phyloP scores from a whole-genome alignment of 2,329 filamentous ascomycete species.

The Penicillium sp. region DNA sequence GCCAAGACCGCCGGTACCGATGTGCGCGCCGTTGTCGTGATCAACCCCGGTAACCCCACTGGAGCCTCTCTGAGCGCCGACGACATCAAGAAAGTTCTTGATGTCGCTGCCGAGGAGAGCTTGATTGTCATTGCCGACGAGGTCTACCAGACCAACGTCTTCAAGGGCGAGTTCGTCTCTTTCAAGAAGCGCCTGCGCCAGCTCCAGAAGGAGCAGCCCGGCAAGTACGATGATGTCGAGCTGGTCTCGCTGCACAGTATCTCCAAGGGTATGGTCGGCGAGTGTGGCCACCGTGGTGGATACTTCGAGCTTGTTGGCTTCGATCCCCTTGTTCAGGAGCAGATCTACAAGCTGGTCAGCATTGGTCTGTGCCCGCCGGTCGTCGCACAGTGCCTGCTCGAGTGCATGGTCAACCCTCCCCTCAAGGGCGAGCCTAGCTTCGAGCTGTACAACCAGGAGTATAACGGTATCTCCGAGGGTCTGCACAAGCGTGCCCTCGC shows the following conservation, averaged over 20 bases:
- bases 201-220: slow-evolving; percentile 72
- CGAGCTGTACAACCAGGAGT: slow-evolving; percentile 81
- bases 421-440: slow-evolving; percentile 79
- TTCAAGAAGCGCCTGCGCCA: slow-evolving; percentile 87
- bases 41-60: slow-evolving; percentile 98
- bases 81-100: slow-evolving; percentile 81
- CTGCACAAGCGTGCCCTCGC: slow-evolving; percentile 78
- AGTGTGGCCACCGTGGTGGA: slow-evolving; percentile 95
- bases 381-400: slow-evolving; percentile 91
- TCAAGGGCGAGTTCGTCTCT: slow-evolving; percentile 88
- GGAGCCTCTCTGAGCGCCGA: slow-evolving; percentile 78
- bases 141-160: slow-evolving; percentile 99
- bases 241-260: slow-evolving; percentile 89
- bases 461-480: slow-evolving; percentile 76
- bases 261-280: slow-evolving; percentile 98
- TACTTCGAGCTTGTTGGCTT: slow-evolving; percentile 97
- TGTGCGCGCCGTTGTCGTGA: slow-evolving; percentile 90
- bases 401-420: slow-evolving; percentile 97
- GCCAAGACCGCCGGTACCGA: slow-evolving; percentile 78
- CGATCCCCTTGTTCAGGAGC: slow-evolving; percentile 76
- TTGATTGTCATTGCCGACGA: slow-evolving; percentile 93
- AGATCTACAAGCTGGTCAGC: slow-evolving; percentile 98
- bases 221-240: slow-evolving; percentile 81
- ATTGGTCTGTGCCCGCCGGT: slow-evolving; percentile 97
- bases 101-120: slow-evolving; percentile 80